Evolutionary conservation across 2,329 filamentous ascomycete genomes (phyloP).

Genomic region (Penicillium italicum): DNA sequence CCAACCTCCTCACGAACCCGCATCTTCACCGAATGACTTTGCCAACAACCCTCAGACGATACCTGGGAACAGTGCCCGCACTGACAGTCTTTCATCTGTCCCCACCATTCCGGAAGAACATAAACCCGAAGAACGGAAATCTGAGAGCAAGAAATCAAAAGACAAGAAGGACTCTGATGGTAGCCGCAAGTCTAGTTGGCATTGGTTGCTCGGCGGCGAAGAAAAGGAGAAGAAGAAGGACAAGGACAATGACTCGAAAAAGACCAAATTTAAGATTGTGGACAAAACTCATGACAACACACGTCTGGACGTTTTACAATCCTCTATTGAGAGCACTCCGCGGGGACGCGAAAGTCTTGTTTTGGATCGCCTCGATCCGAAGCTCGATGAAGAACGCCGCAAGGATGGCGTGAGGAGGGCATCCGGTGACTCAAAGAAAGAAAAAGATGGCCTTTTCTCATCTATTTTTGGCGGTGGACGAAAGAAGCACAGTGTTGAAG

Average conservation of each 20-base stretch:
- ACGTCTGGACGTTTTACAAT: conserved; percentile 80
- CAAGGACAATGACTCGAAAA: conserved; percentile 62
- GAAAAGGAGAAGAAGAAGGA: conserved; percentile 58
- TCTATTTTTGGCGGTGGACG: conserved; percentile 88
- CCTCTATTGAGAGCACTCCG: conserved; percentile 68
- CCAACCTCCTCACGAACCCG: conserved; percentile 37
- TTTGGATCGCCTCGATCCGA: conserved; percentile 73
- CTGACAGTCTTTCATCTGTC: conserved; percentile 75
- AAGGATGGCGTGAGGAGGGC: conserved; percentile 75
- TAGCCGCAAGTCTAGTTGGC: conserved; percentile 71
- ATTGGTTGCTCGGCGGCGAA: conserved; percentile 71
- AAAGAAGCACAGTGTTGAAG: conserved; percentile 78
- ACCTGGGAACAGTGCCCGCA: conserved; percentile 66
- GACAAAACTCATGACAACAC: conserved; percentile 67
- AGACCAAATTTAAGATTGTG: conserved; percentile 52
- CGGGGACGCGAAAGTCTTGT: conserved; percentile 74
- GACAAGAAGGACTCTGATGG: conserved; percentile 70
- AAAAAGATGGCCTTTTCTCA: conserved; percentile 90
- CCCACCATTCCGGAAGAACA: conserved; percentile 72
- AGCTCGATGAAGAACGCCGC: conserved; percentile 66
- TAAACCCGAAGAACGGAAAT: conserved; percentile 69
- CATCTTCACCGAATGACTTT: conserved; percentile 61
- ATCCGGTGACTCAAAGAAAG: conserved; percentile 67
- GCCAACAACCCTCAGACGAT: conserved; percentile 64
- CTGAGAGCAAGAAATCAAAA: conserved; percentile 61